Evolutionary conservation across 2,329 filamentous ascomycete genomes (phyloP).

Genomic region (Geosmithia flava): DNA sequence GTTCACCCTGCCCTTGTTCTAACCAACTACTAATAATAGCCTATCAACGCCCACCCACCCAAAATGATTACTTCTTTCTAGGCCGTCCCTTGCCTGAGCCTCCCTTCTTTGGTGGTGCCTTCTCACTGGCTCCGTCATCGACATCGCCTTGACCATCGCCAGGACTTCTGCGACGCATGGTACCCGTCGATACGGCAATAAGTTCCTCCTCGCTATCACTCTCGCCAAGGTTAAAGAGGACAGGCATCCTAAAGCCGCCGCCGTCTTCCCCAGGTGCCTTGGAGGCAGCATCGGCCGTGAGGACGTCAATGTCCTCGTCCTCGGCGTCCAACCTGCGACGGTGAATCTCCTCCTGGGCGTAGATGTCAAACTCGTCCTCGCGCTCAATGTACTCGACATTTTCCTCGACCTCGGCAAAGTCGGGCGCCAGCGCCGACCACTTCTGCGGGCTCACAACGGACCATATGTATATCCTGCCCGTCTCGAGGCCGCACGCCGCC

Average conservation of each 20-base stretch:
- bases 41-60: no score
- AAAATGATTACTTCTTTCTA: slow-evolving; percentile 19
- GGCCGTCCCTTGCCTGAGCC: slow-evolving; percentile 20
- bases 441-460: slow-evolving; percentile 89
- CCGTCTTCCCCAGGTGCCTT: slow-evolving; percentile 34
- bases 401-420: slow-evolving; percentile 95
- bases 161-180: slow-evolving; percentile 76
- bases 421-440: slow-evolving; percentile 92
- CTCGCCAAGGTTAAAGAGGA: slow-evolving; percentile 83
- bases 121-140: slow-evolving; percentile 34
- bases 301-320: slow-evolving; percentile 85
- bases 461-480: slow-evolving; percentile 90
- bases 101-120: slow-evolving; percentile 24
- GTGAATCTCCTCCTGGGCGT: slow-evolving; percentile 87
- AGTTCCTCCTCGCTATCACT: slow-evolving; percentile 94
- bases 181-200: slow-evolving; percentile 56
- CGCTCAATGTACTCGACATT: slow-evolving; percentile 93
- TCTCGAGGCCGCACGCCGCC: slow-evolving; percentile 84
- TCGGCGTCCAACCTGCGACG: slow-evolving; percentile 82
- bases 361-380: slow-evolving; percentile 97
- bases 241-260: slow-evolving; percentile 72
- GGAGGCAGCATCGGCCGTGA: slow-evolving; percentile 55
- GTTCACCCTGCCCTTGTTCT: no score
- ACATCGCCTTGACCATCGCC: slow-evolving; percentile 55
- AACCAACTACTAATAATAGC: no score